Evolutionary conservation across 2,329 filamentous ascomycete genomes (phyloP), one percentile per base, ranked within the genome.

Genomic region (Colletotrichum theobromicola): DNA sequence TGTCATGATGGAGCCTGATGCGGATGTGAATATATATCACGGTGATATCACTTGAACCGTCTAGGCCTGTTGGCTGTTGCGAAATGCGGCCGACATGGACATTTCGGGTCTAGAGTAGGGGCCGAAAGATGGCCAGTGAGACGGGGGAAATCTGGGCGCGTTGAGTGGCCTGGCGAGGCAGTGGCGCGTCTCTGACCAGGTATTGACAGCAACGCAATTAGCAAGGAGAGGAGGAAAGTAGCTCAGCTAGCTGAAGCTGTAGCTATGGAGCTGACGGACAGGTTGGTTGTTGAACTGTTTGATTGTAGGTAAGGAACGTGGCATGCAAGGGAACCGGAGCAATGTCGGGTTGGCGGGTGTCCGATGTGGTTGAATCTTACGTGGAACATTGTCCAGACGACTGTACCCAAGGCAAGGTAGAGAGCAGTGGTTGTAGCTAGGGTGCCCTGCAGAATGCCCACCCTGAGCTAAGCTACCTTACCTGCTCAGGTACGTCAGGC

Each of bases 1-100:
- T 77, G 88, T 84, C 88, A 90, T 90, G 80, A 78, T 76, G 73
- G 42, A 71, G 37, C 24, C 60, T 63, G 18, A 55, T 34, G 30
- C 50, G 34, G 15, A 34, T 64, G 61, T 63, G 8, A 28, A 21
- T 26, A 16, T 28, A 30, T 80, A 87, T 69, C 85, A 87, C 80
- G 78, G 26, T 15, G 24, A 18, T 34, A 58, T 28, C 13, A 63
- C 10, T 30, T 26, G 30, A 34, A 37, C 28, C 21, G 53, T 63
- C 34, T 72, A 67, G 57, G 67, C 72, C 72, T 72, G 37, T n/a
- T 66, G 57, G 72, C 72, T 62, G 62, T 63, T 63, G 55, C 37
- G 55, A 37, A 34, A 61, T 34, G 34, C 37, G 24, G 62, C 37
- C 26, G 32, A 16, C 67, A 74, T 74, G 35, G 30, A 60, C 71